phyloP scores from a whole-genome alignment of 2,329 filamentous ascomycete species.

The Neonectria hederae region DNA sequence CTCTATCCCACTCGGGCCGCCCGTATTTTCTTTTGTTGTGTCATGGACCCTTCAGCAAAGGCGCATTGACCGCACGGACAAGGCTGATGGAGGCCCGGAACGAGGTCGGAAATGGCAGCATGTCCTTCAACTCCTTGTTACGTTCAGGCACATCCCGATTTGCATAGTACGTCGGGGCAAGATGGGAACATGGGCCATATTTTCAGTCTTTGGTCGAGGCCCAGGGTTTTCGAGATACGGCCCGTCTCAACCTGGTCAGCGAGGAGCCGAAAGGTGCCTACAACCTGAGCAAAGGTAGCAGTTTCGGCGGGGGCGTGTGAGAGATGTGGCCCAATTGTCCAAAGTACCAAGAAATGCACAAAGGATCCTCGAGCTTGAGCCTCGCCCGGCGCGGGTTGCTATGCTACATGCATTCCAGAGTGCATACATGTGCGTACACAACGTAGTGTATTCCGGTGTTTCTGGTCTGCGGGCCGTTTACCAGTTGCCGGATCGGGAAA shows the following conservation, averaged over 20 bases:
- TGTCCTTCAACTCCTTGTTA: neutral
- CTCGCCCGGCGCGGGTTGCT: neutral
- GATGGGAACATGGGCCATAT: neutral
- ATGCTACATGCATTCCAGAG: neutral
- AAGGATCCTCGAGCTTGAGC: neutral
- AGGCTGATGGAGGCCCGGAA: neutral
- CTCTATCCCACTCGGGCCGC: constrained; percentile 8
- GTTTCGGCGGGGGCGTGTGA: neutral
- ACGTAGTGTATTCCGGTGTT: neutral
- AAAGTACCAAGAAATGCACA: neutral
- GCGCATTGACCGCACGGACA: neutral
- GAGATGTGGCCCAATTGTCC: neutral
- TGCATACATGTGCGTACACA: neutral
- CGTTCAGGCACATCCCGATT: neutral
- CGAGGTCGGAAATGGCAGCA: neutral
- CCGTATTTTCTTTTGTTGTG: neutral
- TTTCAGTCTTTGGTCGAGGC: neutral
- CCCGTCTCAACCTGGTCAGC: neutral
- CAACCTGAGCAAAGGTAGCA: neutral
- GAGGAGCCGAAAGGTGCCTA: neutral
- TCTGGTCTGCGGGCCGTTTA: neutral
- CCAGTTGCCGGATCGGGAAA: constrained; percentile 13
- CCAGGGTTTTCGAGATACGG: neutral
- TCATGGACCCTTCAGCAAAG: neutral
- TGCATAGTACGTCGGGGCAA: neutral